Evolutionary conservation across 768 basidiomycete species (phyloP).

Genomic region (Russula earlei): DNA sequence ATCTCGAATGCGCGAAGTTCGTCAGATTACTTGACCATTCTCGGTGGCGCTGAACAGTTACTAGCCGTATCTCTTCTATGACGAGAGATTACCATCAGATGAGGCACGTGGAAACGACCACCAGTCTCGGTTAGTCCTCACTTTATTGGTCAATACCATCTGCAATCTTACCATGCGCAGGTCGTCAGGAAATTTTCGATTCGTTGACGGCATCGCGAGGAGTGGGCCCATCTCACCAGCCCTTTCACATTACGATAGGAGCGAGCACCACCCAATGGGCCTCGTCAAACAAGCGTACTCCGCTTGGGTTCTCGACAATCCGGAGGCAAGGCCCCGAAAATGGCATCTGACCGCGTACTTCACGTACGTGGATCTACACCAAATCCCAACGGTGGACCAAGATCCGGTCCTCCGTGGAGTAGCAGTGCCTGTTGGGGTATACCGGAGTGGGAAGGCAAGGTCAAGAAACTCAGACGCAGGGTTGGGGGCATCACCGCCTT

Average conservation of each 20-base stretch:
- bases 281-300: conserved; percentile 69
- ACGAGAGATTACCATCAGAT: conserved; percentile 45
- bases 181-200: conserved; percentile 29
- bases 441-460: conserved; percentile 34
- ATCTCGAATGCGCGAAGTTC: conserved; percentile 54
- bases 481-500: conserved; percentile 19
- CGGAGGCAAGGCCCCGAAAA: conserved; percentile 43
- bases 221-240: conserved; percentile 42
- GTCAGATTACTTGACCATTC: neutral
- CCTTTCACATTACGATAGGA: conserved; percentile 48
- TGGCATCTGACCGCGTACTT: conserved; percentile 53
- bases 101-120: conserved; percentile 32
- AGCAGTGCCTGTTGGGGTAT: conserved; percentile 32
- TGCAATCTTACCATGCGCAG: conserved; percentile 20
- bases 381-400: conserved; percentile 31
- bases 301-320: conserved; percentile 43
- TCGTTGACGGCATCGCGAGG: conserved; percentile 47
- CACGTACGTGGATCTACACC: conserved; percentile 32
- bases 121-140: conserved; percentile 29
- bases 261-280: conserved; percentile 43
- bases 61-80: conserved; percentile 63
- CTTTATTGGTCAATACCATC: neutral
- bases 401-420: conserved; percentile 30
- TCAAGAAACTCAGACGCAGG: conserved; percentile 29
- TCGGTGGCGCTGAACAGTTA: neutral